Conservation (phyloP, 2,329 filamentous ascomycete species). For the Trichoderma sp. region DNA sequence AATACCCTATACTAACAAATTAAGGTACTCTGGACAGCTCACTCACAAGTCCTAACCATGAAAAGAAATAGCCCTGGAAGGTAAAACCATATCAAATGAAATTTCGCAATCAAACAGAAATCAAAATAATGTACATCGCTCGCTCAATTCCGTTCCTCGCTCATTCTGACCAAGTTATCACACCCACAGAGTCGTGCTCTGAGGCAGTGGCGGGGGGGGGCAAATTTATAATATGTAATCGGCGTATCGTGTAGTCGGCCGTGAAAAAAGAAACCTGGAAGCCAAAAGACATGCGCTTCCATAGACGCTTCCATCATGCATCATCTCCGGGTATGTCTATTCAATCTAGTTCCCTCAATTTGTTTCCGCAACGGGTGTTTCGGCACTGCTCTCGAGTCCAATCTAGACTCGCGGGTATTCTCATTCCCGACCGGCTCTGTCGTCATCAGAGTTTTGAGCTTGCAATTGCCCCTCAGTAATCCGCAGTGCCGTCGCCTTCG, state of each 20-base stretch:
- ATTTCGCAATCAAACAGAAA: background rate
- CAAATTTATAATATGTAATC: background rate
- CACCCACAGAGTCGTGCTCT: background rate
- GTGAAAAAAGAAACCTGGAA: background rate
- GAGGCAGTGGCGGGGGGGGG: background rate
- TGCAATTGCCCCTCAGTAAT: conserved; percentile 24
- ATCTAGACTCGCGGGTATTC: background rate
- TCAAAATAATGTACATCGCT: conserved; percentile 3
- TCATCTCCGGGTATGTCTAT: background rate
- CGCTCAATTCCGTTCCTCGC: background rate
- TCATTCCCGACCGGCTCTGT: background rate
- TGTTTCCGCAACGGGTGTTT: background rate
- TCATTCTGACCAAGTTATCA: background rate
- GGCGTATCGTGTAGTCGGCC: background rate
- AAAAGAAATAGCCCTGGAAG: background rate
- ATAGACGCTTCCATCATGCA: background rate
- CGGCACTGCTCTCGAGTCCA: background rate
- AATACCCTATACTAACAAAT: background rate
- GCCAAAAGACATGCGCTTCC: background rate
- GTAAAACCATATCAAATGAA: background rate
- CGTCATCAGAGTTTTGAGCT: background rate
- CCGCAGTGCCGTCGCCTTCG: conserved; percentile 33
- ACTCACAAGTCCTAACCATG: background rate
- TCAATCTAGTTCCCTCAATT: background rate
- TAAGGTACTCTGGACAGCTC: background rate